phyloP scores from a whole-genome alignment of 352 stramenopile species.

The Elongisporangium anandrum region DNA sequence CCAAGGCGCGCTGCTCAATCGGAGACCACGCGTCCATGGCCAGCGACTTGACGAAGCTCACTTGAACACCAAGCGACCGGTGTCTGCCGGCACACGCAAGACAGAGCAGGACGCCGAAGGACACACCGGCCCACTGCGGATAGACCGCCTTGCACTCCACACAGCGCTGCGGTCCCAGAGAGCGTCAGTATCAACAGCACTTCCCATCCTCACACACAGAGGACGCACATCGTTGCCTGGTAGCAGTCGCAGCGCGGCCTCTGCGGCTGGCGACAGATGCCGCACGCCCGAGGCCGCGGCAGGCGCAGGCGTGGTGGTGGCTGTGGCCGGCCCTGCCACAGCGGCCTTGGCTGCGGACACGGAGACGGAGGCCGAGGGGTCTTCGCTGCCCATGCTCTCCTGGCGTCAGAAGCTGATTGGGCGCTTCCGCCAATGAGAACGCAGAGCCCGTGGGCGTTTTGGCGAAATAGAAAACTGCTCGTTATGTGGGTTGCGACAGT shows the following conservation, averaged over 20 bases:
- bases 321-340: not conserved
- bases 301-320: not conserved
- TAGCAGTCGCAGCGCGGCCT: slow-evolving; percentile 57
- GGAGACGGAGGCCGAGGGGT: not conserved
- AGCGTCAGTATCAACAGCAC: not conserved
- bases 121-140: slow-evolving; percentile 81
- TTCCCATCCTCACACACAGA: not conserved
- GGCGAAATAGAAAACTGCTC: not conserved
- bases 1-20: slow-evolving; percentile 46
- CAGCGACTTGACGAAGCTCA: slow-evolving; percentile 84
- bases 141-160: slow-evolving; percentile 77
- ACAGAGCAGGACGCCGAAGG: slow-evolving; percentile 80
- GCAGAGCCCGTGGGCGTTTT: not conserved
- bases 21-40: slow-evolving; percentile 71
- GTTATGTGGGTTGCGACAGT: not conserved
- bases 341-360: not conserved
- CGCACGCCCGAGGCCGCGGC: not conserved
- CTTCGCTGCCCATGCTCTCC: not conserved
- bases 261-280: slow-evolving; percentile 41
- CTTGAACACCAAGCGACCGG: slow-evolving; percentile 70
- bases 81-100: slow-evolving; percentile 71
- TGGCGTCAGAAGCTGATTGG: not conserved
- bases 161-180: slow-evolving; percentile 42
- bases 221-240: slow-evolving; percentile 71
- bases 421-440: not conserved